Percentiles rank a stretch among this genome's conserved stretches.
phyloP scores from a whole-genome alignment of 345 rosid genomes.

The Bruguiera sexangula region DNA sequence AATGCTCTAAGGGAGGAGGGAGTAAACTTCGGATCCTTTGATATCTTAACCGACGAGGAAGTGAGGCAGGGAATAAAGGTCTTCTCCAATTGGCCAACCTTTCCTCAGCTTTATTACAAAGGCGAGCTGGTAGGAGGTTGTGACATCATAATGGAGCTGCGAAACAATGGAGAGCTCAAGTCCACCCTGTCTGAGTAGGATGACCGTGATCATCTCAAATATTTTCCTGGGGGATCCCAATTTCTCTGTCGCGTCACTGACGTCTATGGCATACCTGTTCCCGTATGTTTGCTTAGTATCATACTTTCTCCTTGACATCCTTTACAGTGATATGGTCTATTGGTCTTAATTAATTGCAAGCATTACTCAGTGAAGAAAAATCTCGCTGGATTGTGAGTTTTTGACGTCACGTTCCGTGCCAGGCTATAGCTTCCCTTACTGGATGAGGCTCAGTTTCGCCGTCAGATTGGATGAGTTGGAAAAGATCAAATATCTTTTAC shows the following conservation, averaged over 20 bases:
- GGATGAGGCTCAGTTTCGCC: too few relatives aligned
- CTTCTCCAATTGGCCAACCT: slow-evolving; percentile 96
- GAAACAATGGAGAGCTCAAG: slow-evolving; percentile 65
- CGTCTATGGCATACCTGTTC: slow-evolving; percentile 5
- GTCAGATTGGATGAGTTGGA: too few relatives aligned
- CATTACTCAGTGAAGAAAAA: too few relatives aligned
- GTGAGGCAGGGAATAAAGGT: slow-evolving; percentile 87
- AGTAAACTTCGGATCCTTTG: slow-evolving; percentile 72
- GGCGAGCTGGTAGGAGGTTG: slow-evolving; percentile 98
- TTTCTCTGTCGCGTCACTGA: slow-evolving; percentile 12
- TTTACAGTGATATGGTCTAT: too few relatives aligned
- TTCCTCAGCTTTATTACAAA: slow-evolving; percentile 88
- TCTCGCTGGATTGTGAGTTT: too few relatives aligned
- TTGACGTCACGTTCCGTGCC: too few relatives aligned
- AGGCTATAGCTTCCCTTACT: too few relatives aligned
- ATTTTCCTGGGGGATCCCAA: slow-evolving; percentile 5
- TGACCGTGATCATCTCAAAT: not conserved
- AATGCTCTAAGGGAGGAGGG: slow-evolving; percentile 69
- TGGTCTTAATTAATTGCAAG: too few relatives aligned
- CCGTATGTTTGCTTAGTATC: too few relatives aligned
- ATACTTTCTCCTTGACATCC: too few relatives aligned
- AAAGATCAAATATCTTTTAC: too few relatives aligned
- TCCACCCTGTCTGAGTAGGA: slow-evolving; percentile 68
- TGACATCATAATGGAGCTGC: slow-evolving; percentile 80
- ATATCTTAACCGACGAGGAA: slow-evolving; percentile 76